Base-by-base conservation (phyloP, 768 basidiomycete genomes). In the Boletellus emodensis region DNA sequence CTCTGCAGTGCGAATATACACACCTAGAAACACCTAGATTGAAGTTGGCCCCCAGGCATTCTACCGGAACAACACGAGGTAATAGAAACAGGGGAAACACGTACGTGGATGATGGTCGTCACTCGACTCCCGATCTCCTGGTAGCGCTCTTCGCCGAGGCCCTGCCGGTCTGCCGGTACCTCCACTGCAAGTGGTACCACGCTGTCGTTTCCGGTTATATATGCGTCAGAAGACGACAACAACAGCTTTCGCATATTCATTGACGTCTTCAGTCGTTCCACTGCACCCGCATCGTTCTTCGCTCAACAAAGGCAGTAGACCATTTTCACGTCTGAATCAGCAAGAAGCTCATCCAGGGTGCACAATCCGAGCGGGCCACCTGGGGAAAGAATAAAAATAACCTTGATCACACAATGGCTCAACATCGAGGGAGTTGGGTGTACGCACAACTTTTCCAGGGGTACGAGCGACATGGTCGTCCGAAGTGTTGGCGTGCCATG, bases 41-140 rank as follows among this genome's bases (percentile, higher is more conserved):
- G 53, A 81, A 81, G 61, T 81, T 81, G 51, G 81, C 80, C 2
- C 75, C 80, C 80, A 82, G 12, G 77, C 79, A 45, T 77, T 80
- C 76, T 77, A 39, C 20, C n/a, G n/a, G n/a, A 28, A 40, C 6
- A 36, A 11, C 17, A 13, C 6, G 28, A 9, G 28, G 28, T 35
- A 17, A 36, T 18, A 7, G 12, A 13, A 48, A n/a, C 37, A n/a
- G 46, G 12, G 9, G 15, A 28, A 3, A 17, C 10, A 32, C 63
- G 36, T 51, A 75, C 74, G 59, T 80, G 78, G 11, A 82, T 69
- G 11, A 82, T 69, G 36, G 68, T 65, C 0, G 78, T 80, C 3
- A 67, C 69, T 38, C 66, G 53, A 11, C 49, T 47, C 14, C 59
- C 63, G 6, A 81, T 63, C 17, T 59, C 51, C 17, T 62, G 65